These are phyloP conservation scores for Pyricularia grisea DNA, from an alignment of 2,329 filamentous ascomycete species.

Conservation along the genomic window DNA sequence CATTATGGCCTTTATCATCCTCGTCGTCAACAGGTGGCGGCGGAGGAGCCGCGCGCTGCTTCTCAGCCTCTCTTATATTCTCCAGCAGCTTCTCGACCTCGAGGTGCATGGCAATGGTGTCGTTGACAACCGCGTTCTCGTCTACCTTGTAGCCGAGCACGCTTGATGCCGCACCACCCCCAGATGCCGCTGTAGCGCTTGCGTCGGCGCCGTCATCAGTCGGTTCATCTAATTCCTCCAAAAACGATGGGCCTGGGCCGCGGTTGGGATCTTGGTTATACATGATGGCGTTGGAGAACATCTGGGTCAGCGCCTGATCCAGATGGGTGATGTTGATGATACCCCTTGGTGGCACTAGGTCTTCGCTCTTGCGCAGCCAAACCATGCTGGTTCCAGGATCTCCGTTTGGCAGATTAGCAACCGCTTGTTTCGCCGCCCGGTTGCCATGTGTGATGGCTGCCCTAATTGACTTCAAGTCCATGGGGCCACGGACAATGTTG, in stretches of 20 bases:
- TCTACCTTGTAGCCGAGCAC: constrained; percentile 56
- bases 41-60: constrained; percentile 32
- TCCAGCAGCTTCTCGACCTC: constrained; percentile 74
- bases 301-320: constrained; percentile 86
- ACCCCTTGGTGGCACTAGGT: constrained; percentile 74
- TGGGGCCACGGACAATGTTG: constrained; percentile 62
- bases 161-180: constrained; percentile 29
- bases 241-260: constrained; percentile 56
- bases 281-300: constrained; percentile 98
- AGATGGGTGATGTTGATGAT: constrained; percentile 92
- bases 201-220: constrained; percentile 19
- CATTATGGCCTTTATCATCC: constrained; percentile 3
- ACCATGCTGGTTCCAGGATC: constrained; percentile 48
- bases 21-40: constrained; percentile 15
- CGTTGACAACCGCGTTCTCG: constrained; percentile 79
- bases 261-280: constrained; percentile 81
- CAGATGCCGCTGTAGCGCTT: constrained; percentile 15
- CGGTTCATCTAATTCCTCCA: constrained; percentile 26
- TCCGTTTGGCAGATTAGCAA: constrained; percentile 49
- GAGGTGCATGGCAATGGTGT: constrained; percentile 81
- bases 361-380: constrained; percentile 60
- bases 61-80: constrained; percentile 67
- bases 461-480: constrained; percentile 70
- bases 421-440: constrained; percentile 51
- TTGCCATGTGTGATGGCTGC: constrained; percentile 66